These are phyloP conservation scores for Sextonia rubra DNA, from an alignment of 164 flowering plant species.

Conservation along the genomic window DNA sequence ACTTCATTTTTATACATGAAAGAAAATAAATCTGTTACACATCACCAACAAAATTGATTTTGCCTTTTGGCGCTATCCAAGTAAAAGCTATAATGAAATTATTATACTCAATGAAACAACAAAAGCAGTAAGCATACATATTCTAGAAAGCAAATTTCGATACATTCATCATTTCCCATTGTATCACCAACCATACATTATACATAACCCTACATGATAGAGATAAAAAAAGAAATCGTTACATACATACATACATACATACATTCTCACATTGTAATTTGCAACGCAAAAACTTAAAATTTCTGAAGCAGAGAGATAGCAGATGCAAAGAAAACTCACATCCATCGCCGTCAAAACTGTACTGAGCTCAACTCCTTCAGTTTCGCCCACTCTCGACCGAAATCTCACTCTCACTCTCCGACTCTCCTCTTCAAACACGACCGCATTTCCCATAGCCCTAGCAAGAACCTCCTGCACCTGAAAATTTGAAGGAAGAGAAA, in stretches of 20 bases:
- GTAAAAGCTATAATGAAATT: no score
- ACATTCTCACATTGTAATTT: background rate
- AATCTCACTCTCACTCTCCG: slow-evolving; percentile 37
- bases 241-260: background rate
- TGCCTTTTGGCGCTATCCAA: no score
- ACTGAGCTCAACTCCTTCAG: slow-evolving; percentile 41
- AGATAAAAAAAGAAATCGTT: background rate
- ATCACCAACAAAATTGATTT: no score
- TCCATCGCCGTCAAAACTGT: slow-evolving; percentile 79
- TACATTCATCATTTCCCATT: background rate
- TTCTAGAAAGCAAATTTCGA: no score
- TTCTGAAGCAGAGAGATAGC: background rate
- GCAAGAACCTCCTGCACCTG: slow-evolving; percentile 72
- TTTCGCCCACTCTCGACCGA: slow-evolving; percentile 23
- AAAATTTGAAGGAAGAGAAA: slow-evolving; percentile 19
- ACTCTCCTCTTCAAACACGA: slow-evolving; percentile 43
- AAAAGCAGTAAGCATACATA: background rate
- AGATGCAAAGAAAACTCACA: slow-evolving; percentile 33
- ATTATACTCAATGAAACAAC: no score
- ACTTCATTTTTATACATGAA: no score
- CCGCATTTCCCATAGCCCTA: slow-evolving; percentile 51
- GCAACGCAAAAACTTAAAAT: no score
- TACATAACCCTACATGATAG: background rate
- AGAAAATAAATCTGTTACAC: no score
- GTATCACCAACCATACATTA: background rate